phyloP scores from a whole-genome alignment of 2,329 filamentous ascomycete species.

The Pseudohalonectria lignicola region DNA sequence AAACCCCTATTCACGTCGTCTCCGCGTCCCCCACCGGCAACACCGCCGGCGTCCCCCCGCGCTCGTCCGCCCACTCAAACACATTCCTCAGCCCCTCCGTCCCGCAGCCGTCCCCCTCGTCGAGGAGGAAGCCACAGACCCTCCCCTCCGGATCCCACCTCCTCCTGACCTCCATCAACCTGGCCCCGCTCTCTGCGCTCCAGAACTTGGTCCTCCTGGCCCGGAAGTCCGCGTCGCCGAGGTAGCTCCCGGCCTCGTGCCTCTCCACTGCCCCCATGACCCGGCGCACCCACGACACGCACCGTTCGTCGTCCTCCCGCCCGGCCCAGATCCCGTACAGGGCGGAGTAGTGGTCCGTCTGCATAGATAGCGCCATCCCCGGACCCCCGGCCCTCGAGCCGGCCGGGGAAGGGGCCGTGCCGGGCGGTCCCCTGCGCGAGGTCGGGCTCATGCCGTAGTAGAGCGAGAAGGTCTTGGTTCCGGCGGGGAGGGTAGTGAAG shows the following conservation, averaged over 20 bases:
- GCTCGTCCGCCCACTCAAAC: slow-evolving; percentile 5
- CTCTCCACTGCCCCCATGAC: slow-evolving; percentile 26
- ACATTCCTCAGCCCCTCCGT: slow-evolving; percentile 4
- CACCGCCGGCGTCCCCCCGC: no score
- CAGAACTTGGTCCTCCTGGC: slow-evolving; percentile 34
- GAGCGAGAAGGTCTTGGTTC: slow-evolving; percentile 29
- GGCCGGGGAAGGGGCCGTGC: no score
- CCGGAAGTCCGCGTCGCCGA: slow-evolving; percentile 44
- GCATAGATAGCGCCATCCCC: slow-evolving; percentile 43
- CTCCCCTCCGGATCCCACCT: slow-evolving; percentile 6
- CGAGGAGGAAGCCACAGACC: slow-evolving; percentile 7
- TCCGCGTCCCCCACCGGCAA: background rate
- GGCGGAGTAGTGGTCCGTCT: slow-evolving; percentile 45
- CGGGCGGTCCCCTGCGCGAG: slow-evolving; percentile 26
- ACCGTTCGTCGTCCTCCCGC: slow-evolving; percentile 28
- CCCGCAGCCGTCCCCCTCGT: slow-evolving; percentile 6
- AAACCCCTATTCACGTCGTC: background rate
- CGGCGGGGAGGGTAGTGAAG: slow-evolving; percentile 33
- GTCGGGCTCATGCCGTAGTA: slow-evolving; percentile 41
- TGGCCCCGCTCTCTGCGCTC: slow-evolving; percentile 19
- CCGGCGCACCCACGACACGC: slow-evolving; percentile 29
- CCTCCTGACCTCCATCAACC: slow-evolving; percentile 5
- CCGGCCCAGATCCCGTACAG: slow-evolving; percentile 39
- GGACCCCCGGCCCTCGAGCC: slow-evolving; percentile 19
- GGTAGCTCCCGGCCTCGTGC: slow-evolving; percentile 35